Evolutionary conservation across 257 asterid genomes (phyloP).

Genomic region (Catharanthus roseus): DNA sequence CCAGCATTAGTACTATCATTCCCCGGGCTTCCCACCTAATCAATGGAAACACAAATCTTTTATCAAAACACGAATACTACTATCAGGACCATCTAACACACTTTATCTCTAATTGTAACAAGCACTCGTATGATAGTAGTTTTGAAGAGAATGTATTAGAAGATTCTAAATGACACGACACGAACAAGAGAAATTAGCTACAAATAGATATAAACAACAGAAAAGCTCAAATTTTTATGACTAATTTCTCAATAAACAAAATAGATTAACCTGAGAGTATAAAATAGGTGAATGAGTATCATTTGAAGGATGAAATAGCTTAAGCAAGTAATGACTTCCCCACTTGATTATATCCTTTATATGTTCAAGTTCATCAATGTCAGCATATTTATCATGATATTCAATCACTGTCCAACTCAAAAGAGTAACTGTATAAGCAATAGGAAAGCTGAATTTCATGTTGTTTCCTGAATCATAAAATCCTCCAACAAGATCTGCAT

Average conservation of each 20-base stretch:
- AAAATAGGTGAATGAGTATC: slow-evolving; percentile 25
- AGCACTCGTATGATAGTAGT: no score
- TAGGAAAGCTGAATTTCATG: slow-evolving; percentile 47
- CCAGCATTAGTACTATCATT: slow-evolving; percentile 15
- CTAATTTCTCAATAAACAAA: background rate
- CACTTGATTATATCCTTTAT: slow-evolving; percentile 47
- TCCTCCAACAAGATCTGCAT: slow-evolving; percentile 54
- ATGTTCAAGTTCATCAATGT: slow-evolving; percentile 51
- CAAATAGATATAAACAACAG: no score
- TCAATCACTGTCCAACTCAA: slow-evolving; percentile 62
- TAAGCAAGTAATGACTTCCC: slow-evolving; percentile 59
- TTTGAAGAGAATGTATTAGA: no score
- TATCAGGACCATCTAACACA: no score
- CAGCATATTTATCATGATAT: slow-evolving; percentile 50
- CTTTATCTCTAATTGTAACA: no score
- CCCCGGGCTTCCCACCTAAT: slow-evolving; percentile 38
- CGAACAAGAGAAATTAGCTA: no score
- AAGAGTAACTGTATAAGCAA: slow-evolving; percentile 49
- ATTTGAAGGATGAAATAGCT: slow-evolving; percentile 34
- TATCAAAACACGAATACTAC: background rate
- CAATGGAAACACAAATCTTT: background rate
- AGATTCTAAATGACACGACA: no score
- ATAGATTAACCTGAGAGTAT: slow-evolving; percentile 43
- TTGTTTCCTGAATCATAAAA: slow-evolving; percentile 62
- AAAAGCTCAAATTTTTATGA: no score